Base-by-base conservation (phyloP, 2,329 filamentous ascomycete species). In the Ophiosphaerella herpotricha region DNA sequence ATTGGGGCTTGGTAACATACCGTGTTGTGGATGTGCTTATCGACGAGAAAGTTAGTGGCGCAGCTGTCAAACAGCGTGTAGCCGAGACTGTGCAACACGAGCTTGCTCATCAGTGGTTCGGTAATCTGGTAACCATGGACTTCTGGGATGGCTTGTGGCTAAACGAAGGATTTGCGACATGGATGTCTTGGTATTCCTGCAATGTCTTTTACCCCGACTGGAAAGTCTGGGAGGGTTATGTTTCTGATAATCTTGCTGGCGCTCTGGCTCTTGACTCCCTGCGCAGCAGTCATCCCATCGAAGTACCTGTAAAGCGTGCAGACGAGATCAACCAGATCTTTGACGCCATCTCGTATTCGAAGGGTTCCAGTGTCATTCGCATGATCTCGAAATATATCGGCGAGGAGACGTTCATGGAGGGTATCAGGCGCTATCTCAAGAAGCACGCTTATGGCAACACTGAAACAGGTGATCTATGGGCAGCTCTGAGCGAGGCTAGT, bases 261-360 rank as follows among this genome's bases (percentile, higher is more conserved):
- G 93, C 93, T 2, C 81, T 97, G 33, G 87, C 87, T 18, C 83
- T 97, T 5, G 93, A 97, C 73, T 95, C 92, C 3, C 78, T 97
- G 45, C 86, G 93, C 63, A 97, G 91, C 83, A 96, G 91, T 67
- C 93, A 97, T 73, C 93, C 93, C 5, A 96, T 97, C 51, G 93
- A 97, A 74, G 92, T 97, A 1, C 93, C 93, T 1, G 91, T 97
- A 57, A 96, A 96, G 82, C 87, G 89, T 51, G 92, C 92, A 24
- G 91, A 96, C 63, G 91, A 97, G 75, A 92, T 97, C 73, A 96
- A 96, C 76, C 92, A 97, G 77, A 97, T 97, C 62, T 97, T 97
- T 64, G 93, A 97, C 71, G 90, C 91, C 55, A 97, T 97, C 60
- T 97, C 93, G 1, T 97, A 97, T 77, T 92, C 91, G 48, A 97